phyloP scores from a whole-genome alignment of 345 rosid genomes.

The Excoecaria cochinchinensis region DNA sequence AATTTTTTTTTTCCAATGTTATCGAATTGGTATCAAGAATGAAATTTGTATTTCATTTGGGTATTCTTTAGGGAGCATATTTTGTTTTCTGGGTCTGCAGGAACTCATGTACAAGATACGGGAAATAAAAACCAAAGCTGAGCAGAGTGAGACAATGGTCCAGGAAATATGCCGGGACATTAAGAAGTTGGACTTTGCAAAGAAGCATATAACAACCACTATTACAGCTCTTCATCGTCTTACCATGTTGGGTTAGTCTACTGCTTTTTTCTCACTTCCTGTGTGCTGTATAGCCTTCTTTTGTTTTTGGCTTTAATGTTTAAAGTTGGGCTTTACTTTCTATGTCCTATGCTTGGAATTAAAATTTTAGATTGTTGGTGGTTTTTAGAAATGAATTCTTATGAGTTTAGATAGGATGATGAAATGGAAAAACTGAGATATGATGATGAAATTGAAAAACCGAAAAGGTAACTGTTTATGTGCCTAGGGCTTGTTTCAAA shows the following conservation, averaged over 20 bases:
- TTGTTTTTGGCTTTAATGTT: neutral
- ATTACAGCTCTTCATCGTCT: conserved; percentile 99
- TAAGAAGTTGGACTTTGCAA: conserved; percentile 96
- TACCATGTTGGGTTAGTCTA: conserved; percentile 84
- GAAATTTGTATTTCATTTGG: neutral
- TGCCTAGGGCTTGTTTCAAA: neutral
- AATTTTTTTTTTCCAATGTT: neutral
- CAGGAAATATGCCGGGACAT: conserved; percentile 99
- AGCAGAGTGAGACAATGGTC: conserved; percentile 98
- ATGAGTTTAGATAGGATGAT: neutral
- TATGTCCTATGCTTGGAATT: neutral
- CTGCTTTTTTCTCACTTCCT: neutral
- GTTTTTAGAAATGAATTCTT: neutral
- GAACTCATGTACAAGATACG: conserved; percentile 89
- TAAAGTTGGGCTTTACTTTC: neutral
- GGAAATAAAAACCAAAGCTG: conserved; percentile 98
- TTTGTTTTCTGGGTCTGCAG: conserved; percentile 39
- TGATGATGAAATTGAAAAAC: neutral
- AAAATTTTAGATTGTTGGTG: neutral
- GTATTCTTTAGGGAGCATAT: conserved; percentile 10
- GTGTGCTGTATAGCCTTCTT: neutral
- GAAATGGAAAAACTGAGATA: neutral
- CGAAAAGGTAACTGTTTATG: neutral
- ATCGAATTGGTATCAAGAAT: neutral
- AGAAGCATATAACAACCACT: conserved; percentile 97